Percentiles rank a stretch among this genome's conserved stretches.
Conservation (phyloP, 139 green algal species). For the Edaphochlamys debaryana region DNA sequence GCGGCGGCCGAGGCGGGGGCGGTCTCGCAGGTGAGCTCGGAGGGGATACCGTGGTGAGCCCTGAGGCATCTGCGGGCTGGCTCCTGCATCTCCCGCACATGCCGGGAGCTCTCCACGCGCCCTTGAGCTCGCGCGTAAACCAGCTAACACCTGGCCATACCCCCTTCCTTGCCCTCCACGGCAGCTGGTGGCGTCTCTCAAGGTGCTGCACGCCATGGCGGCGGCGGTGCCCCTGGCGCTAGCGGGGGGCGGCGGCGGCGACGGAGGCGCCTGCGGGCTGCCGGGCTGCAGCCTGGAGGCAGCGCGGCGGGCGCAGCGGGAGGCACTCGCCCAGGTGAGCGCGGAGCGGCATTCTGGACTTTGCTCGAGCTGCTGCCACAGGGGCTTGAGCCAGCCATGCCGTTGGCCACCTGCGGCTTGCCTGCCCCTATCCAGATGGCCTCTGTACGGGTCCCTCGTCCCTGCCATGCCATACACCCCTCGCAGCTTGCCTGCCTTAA, state of each 20-base stretch:
- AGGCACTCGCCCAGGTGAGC: constrained; percentile 18
- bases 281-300: neutral
- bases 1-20: constrained; percentile 1
- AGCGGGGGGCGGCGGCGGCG: neutral
- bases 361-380: neutral
- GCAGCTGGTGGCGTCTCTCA: constrained; percentile 36
- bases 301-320: neutral
- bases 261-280: neutral
- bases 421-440: neutral
- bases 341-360: neutral
- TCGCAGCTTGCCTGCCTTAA: neutral
- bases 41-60: too few relatives aligned
- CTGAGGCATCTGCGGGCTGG: too few relatives aligned
- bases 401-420: neutral
- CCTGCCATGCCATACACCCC: neutral
- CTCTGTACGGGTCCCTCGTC: neutral
- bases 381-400: neutral
- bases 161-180: neutral
- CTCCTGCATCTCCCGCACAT: too few relatives aligned
- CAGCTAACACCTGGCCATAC: too few relatives aligned
- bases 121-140: too few relatives aligned
- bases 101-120: too few relatives aligned
- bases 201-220: constrained; percentile 50
- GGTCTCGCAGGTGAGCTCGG: neutral
- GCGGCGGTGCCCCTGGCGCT: constrained; percentile 25